Evolutionary conservation across 2,329 filamentous ascomycete species (phyloP).

Genomic region (Ophiostoma tasmaniense): DNA sequence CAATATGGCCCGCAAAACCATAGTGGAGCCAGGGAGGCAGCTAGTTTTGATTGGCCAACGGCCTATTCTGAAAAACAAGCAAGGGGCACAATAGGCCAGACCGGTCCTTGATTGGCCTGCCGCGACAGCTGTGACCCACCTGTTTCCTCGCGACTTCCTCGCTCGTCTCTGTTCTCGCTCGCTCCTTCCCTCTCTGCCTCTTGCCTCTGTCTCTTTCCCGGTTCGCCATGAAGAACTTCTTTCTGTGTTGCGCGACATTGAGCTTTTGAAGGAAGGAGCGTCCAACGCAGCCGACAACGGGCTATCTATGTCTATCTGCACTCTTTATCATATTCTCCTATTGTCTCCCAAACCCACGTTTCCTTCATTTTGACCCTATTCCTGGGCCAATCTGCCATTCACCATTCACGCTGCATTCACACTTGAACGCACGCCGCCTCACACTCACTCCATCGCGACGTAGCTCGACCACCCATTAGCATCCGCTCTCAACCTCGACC

Average conservation of each 20-base stretch:
- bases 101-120: constrained; percentile 7
- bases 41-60: neutral
- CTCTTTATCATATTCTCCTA: neutral
- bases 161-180: constrained; percentile 11
- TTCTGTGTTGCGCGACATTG: constrained; percentile 15
- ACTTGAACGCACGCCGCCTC: neutral
- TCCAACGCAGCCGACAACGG: neutral
- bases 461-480: neutral
- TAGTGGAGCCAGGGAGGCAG: neutral
- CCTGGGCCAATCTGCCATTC: neutral
- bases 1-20: constrained; percentile 1
- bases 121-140: constrained; percentile 7
- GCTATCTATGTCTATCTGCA: neutral
- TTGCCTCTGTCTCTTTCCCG: constrained; percentile 8
- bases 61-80: constrained; percentile 10
- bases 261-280: constrained; percentile 15
- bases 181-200: constrained; percentile 11
- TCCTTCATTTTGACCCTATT: neutral
- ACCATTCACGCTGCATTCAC: neutral
- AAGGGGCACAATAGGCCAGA: constrained; percentile 7
- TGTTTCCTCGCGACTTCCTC: constrained; percentile 6
- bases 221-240: constrained; percentile 13
- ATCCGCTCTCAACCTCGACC: neutral
- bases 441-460: neutral
- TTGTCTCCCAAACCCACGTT: neutral